phyloP scores from a whole-genome alignment of 768 basidiomycete species.

The Termitomyces sp. region DNA sequence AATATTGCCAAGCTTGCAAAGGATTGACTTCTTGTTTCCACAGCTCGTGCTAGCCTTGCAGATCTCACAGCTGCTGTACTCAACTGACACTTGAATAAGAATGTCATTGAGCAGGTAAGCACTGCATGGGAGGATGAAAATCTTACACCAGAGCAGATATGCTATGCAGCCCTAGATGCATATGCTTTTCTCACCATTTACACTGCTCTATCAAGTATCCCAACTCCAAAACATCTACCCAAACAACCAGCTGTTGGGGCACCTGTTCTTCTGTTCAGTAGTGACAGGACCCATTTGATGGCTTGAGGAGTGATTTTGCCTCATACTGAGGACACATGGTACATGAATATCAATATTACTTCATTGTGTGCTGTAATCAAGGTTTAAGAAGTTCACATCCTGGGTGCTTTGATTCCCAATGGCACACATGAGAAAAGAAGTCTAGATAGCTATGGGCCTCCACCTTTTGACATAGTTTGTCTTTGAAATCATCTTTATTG shows the following conservation, averaged over 20 bases:
- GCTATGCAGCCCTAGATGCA: constrained; percentile 19
- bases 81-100: constrained; percentile 15
- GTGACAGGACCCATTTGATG: not conserved
- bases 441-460: not conserved
- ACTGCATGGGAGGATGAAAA: constrained; percentile 20
- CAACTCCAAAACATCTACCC: not conserved
- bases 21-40: constrained; percentile 13
- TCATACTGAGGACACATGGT: no score
- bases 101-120: constrained; percentile 17
- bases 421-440: not conserved
- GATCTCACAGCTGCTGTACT: constrained; percentile 27
- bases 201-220: constrained; percentile 7
- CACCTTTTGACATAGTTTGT: not conserved
- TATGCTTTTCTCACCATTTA: constrained; percentile 16
- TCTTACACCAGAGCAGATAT: constrained; percentile 12
- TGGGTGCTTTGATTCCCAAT: constrained; percentile 1
- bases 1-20: constrained; percentile 27
- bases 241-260: not conserved
- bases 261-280: not conserved
- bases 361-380: no score
- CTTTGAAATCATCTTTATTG: not conserved
- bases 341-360: no score
- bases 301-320: not conserved
- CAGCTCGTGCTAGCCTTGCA: constrained; percentile 21
- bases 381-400: no score